Percentiles rank a stretch among this genome's conserved stretches.
phyloP scores from a whole-genome alignment of 1,139 yeast genomes.

The Debaryomycetaceae sp. region DNA sequence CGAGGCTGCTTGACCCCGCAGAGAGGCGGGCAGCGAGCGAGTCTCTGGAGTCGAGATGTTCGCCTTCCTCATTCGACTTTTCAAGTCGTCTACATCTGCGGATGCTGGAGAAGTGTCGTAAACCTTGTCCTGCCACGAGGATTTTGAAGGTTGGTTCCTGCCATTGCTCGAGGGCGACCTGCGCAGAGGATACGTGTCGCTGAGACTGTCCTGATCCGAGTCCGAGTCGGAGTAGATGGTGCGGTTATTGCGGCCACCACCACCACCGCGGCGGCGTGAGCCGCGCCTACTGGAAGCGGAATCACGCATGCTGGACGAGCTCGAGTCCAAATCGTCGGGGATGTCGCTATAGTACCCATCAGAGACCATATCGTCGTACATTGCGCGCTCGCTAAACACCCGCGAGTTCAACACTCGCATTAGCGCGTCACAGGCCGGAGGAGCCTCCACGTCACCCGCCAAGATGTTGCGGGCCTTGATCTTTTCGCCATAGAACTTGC shows the following conservation, averaged over 20 bases:
- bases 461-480: constrained; percentile 80
- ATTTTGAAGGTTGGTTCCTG: too few species aligned
- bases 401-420: constrained; percentile 80
- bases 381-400: constrained; percentile 54
- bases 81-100: constrained; percentile 26
- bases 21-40: too few species aligned
- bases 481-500: constrained; percentile 82
- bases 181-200: too few species aligned
- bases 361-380: constrained; percentile 43
- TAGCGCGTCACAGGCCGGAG: constrained; percentile 86
- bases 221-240: too few species aligned
- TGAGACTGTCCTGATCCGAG: too few species aligned
- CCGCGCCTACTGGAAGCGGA: constrained; percentile 22
- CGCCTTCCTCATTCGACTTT: constrained; percentile 21
- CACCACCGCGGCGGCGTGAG: constrained; percentile 13
- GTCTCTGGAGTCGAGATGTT: constrained; percentile 10
- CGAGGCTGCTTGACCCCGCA: constrained; percentile 27
- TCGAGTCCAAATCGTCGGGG: constrained; percentile 53
- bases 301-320: constrained; percentile 22
- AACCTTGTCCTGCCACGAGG: constrained; percentile 83
- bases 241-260: constrained; percentile 13
- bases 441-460: constrained; percentile 79
- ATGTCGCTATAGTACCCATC: constrained; percentile 62
- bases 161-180: too few species aligned
- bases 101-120: constrained; percentile 40